Evolutionary conservation across 2,329 filamentous ascomycete species (phyloP).

Genomic region (Sporothrix luriei): DNA sequence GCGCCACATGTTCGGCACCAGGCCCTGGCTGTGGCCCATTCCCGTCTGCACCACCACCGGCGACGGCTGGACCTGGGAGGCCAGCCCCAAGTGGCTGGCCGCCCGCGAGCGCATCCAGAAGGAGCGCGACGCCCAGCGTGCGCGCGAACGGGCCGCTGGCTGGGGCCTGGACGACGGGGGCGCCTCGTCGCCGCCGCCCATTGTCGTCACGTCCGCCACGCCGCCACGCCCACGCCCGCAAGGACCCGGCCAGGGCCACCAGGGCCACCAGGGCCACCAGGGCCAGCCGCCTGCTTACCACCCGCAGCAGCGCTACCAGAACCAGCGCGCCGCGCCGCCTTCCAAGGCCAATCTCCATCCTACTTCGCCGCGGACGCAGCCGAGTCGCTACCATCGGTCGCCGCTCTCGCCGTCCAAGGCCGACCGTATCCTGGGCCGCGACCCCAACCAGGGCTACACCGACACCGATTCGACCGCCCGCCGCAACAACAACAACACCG

Average conservation of each 20-base stretch:
- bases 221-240: slow-evolving; percentile 5
- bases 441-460: slow-evolving; percentile 55
- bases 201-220: slow-evolving; percentile 27
- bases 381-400: slow-evolving; percentile 31
- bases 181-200: slow-evolving; percentile 31
- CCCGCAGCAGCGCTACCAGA: slow-evolving; percentile 15
- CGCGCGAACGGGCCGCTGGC: slow-evolving; percentile 66
- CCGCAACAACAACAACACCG: slow-evolving; percentile 3
- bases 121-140: slow-evolving; percentile 62
- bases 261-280: no score
- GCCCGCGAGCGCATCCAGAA: slow-evolving; percentile 64
- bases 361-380: not conserved
- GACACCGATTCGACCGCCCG: slow-evolving; percentile 43
- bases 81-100: slow-evolving; percentile 75
- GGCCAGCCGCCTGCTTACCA: slow-evolving; percentile 1
- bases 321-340: not conserved
- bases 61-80: slow-evolving; percentile 93
- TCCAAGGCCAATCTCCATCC: not conserved
- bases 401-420: slow-evolving; percentile 49
- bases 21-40: slow-evolving; percentile 71
- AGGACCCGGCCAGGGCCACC: not conserved
- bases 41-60: slow-evolving; percentile 84
- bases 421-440: slow-evolving; percentile 60
- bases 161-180: slow-evolving; percentile 58
- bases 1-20: slow-evolving; percentile 76